These are phyloP conservation scores for Malus hybrid DNA, from an alignment of 331 rosid species.

Conservation along the genomic window DNA sequence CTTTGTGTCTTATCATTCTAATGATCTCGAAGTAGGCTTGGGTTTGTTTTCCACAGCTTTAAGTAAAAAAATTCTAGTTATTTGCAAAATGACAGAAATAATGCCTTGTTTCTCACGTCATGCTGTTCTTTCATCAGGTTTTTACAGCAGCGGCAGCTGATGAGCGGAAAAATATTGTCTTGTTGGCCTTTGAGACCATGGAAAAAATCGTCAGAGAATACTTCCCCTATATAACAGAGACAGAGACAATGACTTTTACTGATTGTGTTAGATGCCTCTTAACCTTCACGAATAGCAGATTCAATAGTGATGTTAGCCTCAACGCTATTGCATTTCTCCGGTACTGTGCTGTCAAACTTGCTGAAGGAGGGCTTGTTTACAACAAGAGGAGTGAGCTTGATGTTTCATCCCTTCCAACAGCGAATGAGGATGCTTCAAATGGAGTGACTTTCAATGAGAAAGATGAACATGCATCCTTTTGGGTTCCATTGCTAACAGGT, in stretches of 20 bases:
- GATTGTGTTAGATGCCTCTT: slow-evolving; percentile 96
- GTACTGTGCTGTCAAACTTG: slow-evolving; percentile 96
- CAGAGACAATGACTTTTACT: slow-evolving; percentile 86
- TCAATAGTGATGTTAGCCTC: slow-evolving; percentile 98
- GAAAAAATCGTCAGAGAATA: slow-evolving; percentile 97
- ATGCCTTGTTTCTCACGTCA: slow-evolving; percentile 18
- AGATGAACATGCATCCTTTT: slow-evolving; percentile 77
- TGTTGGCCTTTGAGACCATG: slow-evolving; percentile 98
- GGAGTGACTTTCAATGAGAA: slow-evolving; percentile 38
- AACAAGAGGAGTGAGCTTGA: slow-evolving; percentile 47
- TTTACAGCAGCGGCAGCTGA: slow-evolving; percentile 98
- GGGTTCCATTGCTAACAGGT: slow-evolving; percentile 97
- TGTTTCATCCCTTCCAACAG: slow-evolving; percentile 28
- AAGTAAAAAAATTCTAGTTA: background rate
- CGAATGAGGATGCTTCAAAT: slow-evolving; percentile 36
- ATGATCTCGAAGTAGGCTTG: background rate
- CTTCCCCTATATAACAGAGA: slow-evolving; percentile 96
- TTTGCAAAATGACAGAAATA: background rate
- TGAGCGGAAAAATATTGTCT: slow-evolving; percentile 84
- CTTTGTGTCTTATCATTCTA: background rate
- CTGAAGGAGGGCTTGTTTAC: slow-evolving; percentile 94
- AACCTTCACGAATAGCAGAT: slow-evolving; percentile 93
- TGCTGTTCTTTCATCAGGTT: slow-evolving; percentile 51
- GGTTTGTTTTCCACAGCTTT: background rate
- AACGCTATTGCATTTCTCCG: slow-evolving; percentile 99